These are phyloP conservation scores for Lodderomyces elongisporus DNA, from an alignment of 1,139 yeast genomes.

Conservation along the genomic window DNA sequence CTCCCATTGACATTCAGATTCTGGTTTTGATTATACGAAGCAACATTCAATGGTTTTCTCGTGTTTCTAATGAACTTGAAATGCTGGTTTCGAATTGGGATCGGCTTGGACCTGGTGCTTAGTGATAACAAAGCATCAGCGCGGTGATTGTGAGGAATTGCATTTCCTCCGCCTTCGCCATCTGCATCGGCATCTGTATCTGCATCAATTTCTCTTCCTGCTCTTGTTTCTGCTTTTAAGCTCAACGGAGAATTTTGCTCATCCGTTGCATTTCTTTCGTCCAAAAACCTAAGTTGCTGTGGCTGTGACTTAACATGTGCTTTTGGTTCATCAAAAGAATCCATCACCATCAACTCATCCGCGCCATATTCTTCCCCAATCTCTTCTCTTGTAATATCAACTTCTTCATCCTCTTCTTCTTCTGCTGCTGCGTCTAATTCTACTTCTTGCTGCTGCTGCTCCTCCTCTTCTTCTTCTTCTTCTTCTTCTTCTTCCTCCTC, in stretches of 20 bases:
- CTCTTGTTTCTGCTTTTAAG: background rate
- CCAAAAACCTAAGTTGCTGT: too few relatives aligned
- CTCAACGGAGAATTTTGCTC: background rate
- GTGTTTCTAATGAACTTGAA: constrained; percentile 43
- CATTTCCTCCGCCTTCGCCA: too few relatives aligned
- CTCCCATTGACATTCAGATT: constrained; percentile 20
- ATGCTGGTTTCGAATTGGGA: constrained; percentile 32
- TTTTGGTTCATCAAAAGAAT: constrained; percentile 7
- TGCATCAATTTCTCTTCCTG: background rate
- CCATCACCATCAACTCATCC: constrained; percentile 1
- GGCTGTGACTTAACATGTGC: too few relatives aligned
- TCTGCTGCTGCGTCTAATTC: constrained; percentile 16
- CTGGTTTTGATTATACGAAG: constrained; percentile 42
- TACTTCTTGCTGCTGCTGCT: constrained; percentile 15
- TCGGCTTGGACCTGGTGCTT: constrained; percentile 38
- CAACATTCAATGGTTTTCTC: constrained; percentile 61
- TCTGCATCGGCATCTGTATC: too few relatives aligned
- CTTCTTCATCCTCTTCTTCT: constrained; percentile 8
- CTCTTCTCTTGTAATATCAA: constrained; percentile 3
- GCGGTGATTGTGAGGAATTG: constrained; percentile 41
- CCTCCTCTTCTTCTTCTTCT: constrained; percentile 14
- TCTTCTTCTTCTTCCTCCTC: constrained; percentile 17
- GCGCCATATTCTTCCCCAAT: constrained; percentile 5
- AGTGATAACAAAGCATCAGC: constrained; percentile 44
- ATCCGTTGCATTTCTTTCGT: constrained; percentile 1